phyloP scores from a whole-genome alignment of 495 filamentous ascomycete species.

The Penicillium ochrochloron region DNA sequence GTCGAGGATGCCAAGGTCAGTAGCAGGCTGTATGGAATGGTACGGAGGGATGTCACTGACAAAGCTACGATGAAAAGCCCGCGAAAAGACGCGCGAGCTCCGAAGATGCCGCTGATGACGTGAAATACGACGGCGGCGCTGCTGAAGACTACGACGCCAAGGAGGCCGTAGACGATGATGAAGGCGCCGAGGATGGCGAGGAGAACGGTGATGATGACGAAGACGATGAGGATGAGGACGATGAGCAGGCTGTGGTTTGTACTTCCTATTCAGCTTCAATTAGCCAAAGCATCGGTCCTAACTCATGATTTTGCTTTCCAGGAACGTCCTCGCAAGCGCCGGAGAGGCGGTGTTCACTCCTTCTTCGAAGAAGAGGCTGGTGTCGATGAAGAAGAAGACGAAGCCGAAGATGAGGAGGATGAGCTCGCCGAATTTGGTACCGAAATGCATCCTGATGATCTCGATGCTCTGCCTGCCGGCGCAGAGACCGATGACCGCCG shows the following conservation, averaged over 20 bases:
- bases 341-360: constrained; percentile 68
- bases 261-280: constrained; percentile 10
- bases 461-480: constrained; percentile 77
- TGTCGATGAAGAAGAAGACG: constrained; percentile 94
- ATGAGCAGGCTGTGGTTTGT: constrained; percentile 35
- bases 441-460: constrained; percentile 87
- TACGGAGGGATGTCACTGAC: constrained; percentile 25
- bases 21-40: constrained; percentile 17
- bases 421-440: constrained; percentile 83
- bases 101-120: constrained; percentile 53
- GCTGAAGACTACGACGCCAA: constrained; percentile 58
- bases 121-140: constrained; percentile 47
- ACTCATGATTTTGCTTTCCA: constrained; percentile 33
- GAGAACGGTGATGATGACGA: constrained; percentile 45
- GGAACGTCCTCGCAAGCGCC: constrained; percentile 79
- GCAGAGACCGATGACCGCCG: constrained; percentile 86
- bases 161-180: constrained; percentile 51
- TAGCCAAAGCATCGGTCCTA: neutral
- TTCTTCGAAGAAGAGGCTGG: constrained; percentile 98
- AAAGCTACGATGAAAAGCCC: constrained; percentile 19
- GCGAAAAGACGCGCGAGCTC: constrained; percentile 54
- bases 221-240: constrained; percentile 52
- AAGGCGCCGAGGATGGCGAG: constrained; percentile 59
- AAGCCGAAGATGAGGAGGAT: constrained; percentile 87
- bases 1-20: constrained; percentile 60